phyloP scores from a whole-genome alignment of 345 rosid species.

The Arabis hirsuta region DNA sequence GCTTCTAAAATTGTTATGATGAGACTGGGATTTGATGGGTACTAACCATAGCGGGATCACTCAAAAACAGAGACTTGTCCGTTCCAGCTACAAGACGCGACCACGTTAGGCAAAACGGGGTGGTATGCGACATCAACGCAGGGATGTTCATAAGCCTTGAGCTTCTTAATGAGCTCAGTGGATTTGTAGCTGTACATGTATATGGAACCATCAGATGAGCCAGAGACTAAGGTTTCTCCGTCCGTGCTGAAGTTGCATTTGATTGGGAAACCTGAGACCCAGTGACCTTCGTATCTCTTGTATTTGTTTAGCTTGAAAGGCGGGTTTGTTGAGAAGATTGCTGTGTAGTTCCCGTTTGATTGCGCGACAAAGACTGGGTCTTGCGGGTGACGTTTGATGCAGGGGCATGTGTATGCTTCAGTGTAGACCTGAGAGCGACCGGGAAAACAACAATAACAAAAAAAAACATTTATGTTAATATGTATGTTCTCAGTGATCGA shows the following conservation, averaged over 20 bases:
- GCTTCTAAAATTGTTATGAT: neutral
- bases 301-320: constrained; percentile 89
- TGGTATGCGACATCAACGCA: constrained; percentile 73
- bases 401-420: constrained; percentile 87
- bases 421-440: constrained; percentile 61
- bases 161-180: constrained; percentile 55
- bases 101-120: constrained; percentile 60
- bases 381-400: constrained; percentile 67
- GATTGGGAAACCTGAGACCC: constrained; percentile 82
- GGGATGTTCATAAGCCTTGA: constrained; percentile 69
- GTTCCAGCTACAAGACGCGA: constrained; percentile 80
- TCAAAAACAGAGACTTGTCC: constrained; percentile 53
- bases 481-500: neutral
- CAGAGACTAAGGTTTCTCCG: constrained; percentile 68
- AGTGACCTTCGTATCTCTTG: constrained; percentile 70
- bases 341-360: constrained; percentile 88
- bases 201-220: constrained; percentile 78
- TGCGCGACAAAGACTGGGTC: constrained; percentile 75
- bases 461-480: neutral
- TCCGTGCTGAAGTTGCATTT: constrained; percentile 79
- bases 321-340: constrained; percentile 72
- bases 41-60: constrained; percentile 22
- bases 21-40: neutral
- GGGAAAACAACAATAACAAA: neutral
- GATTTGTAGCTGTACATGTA: constrained; percentile 61